Evolutionary conservation across 495 filamentous ascomycete genomes (phyloP).

Genomic region (Aspergillus cristatus): DNA sequence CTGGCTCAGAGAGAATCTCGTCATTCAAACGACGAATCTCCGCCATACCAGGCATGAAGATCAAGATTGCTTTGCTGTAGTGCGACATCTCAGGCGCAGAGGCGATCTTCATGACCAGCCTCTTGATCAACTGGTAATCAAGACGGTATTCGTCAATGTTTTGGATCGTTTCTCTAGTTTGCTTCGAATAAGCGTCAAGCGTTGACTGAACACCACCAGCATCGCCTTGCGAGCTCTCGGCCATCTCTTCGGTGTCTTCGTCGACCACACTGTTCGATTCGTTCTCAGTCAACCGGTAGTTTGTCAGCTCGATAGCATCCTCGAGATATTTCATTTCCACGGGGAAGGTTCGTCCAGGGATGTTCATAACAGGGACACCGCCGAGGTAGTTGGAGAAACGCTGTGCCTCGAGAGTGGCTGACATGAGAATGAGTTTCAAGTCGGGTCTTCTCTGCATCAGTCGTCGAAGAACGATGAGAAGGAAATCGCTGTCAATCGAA

Average conservation of each 20-base stretch:
- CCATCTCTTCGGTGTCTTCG: constrained; percentile 36
- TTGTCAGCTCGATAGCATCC: constrained; percentile 78
- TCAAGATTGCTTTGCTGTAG: constrained; percentile 82
- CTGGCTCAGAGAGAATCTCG: constrained; percentile 59
- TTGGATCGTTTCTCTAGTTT: constrained; percentile 61
- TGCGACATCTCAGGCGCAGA: constrained; percentile 48
- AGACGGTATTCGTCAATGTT: constrained; percentile 81
- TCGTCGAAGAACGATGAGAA: constrained; percentile 81
- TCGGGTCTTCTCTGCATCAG: constrained; percentile 62
- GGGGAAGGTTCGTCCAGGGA: constrained; percentile 89
- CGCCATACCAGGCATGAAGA: constrained; percentile 91
- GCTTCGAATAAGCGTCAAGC: constrained; percentile 61
- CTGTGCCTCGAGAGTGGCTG: constrained; percentile 87
- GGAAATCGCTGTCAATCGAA: constrained; percentile 90
- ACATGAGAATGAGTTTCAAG: constrained; percentile 86
- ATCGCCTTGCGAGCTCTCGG: constrained; percentile 33
- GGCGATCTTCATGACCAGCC: constrained; percentile 63
- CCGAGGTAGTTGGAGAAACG: constrained; percentile 81
- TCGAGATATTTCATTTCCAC: constrained; percentile 82
- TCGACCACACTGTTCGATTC: constrained; percentile 31
- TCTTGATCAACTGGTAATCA: constrained; percentile 71
- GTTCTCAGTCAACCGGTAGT: constrained; percentile 52
- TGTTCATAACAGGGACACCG: constrained; percentile 73
- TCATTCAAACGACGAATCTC: constrained; percentile 87
- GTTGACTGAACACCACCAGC: constrained; percentile 31